These are phyloP conservation scores for Cunninghamia lanceolata DNA, from an alignment of 75 land plant genomes.

Conservation along the genomic window DNA sequence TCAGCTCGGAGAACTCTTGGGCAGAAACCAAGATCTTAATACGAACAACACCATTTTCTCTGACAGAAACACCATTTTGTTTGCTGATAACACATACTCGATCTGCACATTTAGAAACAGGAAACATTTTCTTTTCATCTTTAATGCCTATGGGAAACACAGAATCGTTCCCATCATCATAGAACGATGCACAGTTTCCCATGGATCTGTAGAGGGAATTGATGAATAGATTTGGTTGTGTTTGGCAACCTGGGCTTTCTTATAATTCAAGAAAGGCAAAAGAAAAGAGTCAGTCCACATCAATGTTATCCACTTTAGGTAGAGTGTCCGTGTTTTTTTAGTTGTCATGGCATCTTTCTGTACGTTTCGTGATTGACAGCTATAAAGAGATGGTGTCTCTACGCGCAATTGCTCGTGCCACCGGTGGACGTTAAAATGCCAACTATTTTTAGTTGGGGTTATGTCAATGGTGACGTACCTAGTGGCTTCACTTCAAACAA, in stretches of 20 bases:
- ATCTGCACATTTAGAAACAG: neutral
- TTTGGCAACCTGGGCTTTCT: neutral
- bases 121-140: neutral
- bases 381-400: neutral
- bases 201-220: neutral
- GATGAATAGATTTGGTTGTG: neutral
- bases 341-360: neutral
- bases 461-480: no score
- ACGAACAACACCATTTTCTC: neutral
- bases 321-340: neutral
- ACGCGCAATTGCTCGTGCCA: neutral
- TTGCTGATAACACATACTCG: neutral
- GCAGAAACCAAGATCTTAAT: conserved; percentile 6
- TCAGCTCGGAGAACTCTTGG: neutral
- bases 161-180: neutral
- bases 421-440: neutral
- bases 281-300: neutral
- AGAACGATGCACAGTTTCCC: neutral
- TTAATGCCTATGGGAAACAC: neutral
- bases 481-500: no score
- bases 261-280: neutral
- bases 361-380: neutral
- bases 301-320: neutral
- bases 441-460: neutral
- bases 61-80: neutral